These are phyloP conservation scores for Trichosporon coremiiforme DNA, from an alignment of 1,284 basidiomycete genomes.

Conservation along the genomic window DNA sequence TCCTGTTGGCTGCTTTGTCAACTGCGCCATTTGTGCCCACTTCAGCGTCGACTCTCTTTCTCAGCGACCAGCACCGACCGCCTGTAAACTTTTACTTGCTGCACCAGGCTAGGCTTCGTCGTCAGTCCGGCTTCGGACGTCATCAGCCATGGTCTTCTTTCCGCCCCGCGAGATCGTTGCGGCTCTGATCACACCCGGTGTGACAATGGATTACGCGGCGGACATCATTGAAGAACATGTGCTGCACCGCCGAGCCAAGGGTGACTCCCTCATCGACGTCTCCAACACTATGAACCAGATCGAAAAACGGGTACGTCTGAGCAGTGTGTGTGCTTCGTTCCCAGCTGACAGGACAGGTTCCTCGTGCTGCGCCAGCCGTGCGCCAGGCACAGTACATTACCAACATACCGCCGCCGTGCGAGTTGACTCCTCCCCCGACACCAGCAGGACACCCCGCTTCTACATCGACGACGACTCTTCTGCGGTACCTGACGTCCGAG, in stretches of 20 bases:
- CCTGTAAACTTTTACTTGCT: neutral
- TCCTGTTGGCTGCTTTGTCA: too few species aligned
- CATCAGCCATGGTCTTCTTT: slow-evolving; percentile 16
- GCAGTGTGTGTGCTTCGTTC: neutral
- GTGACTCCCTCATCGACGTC: slow-evolving; percentile 51
- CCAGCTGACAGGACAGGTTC: slow-evolving; percentile 30
- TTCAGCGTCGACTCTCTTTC: neutral
- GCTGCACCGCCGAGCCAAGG: slow-evolving; percentile 43
- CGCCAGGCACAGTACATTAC: slow-evolving; percentile 50
- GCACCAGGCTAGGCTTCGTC: slow-evolving; percentile 4
- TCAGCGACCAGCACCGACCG: neutral
- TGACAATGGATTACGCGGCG: slow-evolving; percentile 27
- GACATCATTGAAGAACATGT: slow-evolving; percentile 53
- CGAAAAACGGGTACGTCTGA: slow-evolving; percentile 44
- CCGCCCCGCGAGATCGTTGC: slow-evolving; percentile 16
- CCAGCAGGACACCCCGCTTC: slow-evolving; percentile 47
- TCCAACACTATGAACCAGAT: slow-evolving; percentile 46
- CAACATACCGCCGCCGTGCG: slow-evolving; percentile 51
- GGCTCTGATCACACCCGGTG: slow-evolving; percentile 15
- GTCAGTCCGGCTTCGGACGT: slow-evolving; percentile 8
- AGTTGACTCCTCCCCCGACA: slow-evolving; percentile 45
- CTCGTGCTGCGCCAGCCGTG: slow-evolving; percentile 43
- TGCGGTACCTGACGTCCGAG: slow-evolving; percentile 44
- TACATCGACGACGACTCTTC: slow-evolving; percentile 41
- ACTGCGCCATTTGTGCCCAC: neutral